A percentile compares a stretch with the other conserved stretches of the same genome.
phyloP scores from a whole-genome alignment of 2,329 filamentous ascomycete genomes.

The Dactylonectria estremocensis region DNA sequence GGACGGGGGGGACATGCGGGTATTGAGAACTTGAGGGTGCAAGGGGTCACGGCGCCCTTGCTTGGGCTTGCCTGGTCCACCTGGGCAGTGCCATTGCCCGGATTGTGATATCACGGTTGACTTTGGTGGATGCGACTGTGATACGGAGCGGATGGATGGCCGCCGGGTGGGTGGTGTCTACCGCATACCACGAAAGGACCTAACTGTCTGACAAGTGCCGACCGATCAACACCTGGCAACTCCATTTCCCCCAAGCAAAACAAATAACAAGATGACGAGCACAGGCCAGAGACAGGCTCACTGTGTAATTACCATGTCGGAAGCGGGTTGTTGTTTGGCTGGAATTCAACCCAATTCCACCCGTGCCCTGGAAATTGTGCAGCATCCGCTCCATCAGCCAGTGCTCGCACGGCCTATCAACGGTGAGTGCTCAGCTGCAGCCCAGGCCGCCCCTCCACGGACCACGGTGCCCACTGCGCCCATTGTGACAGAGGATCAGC shows the following conservation, averaged over 20 bases:
- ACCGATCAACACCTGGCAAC: neutral
- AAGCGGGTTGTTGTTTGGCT: constrained; percentile 4
- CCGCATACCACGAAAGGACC: neutral
- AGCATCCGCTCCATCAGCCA: neutral
- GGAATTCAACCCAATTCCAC: constrained; percentile 16
- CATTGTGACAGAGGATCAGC: neutral
- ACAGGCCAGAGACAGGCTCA: constrained; percentile 36
- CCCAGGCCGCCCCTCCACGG: neutral
- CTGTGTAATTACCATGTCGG: constrained; percentile 16
- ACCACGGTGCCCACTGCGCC: neutral
- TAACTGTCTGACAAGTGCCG: neutral
- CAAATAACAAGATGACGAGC: constrained; percentile 28
- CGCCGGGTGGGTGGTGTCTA: neutral
- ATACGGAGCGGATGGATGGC: constrained; percentile 8
- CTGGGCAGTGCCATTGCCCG: neutral
- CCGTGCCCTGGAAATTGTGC: constrained; percentile 9
- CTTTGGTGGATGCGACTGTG: constrained; percentile 1
- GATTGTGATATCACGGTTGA: constrained; percentile 1
- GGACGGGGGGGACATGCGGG: constrained; percentile 24
- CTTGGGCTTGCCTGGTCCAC: constrained; percentile 12
- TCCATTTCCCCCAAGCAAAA: constrained; percentile 20
- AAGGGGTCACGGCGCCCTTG: constrained; percentile 12
- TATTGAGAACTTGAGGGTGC: constrained; percentile 16
- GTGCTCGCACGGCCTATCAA: constrained; percentile 16
- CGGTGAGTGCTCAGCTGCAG: constrained; percentile 11